These are phyloP conservation scores for Hypomontagnella submonticulosa DNA, from an alignment of 495 filamentous ascomycete genomes.

Conservation along the genomic window DNA sequence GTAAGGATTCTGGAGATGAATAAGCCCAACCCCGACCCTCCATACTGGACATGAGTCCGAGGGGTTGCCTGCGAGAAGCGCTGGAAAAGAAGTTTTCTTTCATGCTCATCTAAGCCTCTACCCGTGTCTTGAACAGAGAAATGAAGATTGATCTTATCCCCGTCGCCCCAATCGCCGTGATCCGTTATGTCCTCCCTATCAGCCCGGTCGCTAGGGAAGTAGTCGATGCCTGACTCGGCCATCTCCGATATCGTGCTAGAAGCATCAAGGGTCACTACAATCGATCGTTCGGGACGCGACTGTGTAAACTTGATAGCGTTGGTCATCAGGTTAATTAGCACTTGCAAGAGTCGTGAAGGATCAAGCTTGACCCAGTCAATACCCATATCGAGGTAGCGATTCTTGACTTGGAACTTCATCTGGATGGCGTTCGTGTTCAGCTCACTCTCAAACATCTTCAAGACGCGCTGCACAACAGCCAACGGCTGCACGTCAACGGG, in stretches of 20 bases:
- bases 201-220: slow-evolving; percentile 65
- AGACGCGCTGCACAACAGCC: slow-evolving; percentile 70
- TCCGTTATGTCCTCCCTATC: slow-evolving; percentile 63
- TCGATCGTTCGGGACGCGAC: slow-evolving; percentile 65
- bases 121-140: slow-evolving; percentile 84
- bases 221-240: slow-evolving; percentile 53
- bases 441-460: slow-evolving; percentile 88
- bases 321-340: slow-evolving; percentile 80
- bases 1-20: slow-evolving; percentile 84
- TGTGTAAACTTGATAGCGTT: slow-evolving; percentile 87
- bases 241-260: slow-evolving; percentile 64
- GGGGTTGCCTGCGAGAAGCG: slow-evolving; percentile 83
- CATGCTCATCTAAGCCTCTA: slow-evolving; percentile 75
- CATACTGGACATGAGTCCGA: slow-evolving; percentile 82
- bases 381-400: slow-evolving; percentile 68
- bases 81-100: slow-evolving; percentile 80
- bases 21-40: slow-evolving; percentile 83
- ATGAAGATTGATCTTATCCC: slow-evolving; percentile 74
- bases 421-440: slow-evolving; percentile 76
- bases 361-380: slow-evolving; percentile 84
- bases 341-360: slow-evolving; percentile 79
- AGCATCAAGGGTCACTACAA: slow-evolving; percentile 76
- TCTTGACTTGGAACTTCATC: slow-evolving; percentile 73
- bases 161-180: slow-evolving; percentile 72
- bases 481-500: slow-evolving; percentile 79